phyloP scores from a whole-genome alignment of 768 basidiomycete species.

The Boletus tomentosulus region DNA sequence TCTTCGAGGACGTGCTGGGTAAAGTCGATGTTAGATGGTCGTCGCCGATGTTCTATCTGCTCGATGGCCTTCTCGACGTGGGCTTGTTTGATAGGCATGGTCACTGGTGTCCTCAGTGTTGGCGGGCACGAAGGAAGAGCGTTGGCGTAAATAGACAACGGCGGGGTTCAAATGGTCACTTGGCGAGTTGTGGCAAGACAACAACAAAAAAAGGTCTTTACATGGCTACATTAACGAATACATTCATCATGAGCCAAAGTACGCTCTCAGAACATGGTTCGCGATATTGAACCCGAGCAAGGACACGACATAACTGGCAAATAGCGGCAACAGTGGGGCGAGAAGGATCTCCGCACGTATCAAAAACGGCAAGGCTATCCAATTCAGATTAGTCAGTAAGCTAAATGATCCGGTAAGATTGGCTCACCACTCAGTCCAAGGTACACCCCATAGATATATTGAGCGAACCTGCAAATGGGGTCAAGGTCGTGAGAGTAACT shows the following conservation, averaged over 20 bases:
- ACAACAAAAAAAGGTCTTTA: constrained; percentile 3
- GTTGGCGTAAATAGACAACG: constrained; percentile 17
- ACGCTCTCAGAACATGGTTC: constrained; percentile 69
- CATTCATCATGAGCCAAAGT: constrained; percentile 56
- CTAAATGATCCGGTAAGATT: constrained; percentile 1
- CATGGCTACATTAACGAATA: constrained; percentile 9
- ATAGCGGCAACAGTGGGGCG: constrained; percentile 84
- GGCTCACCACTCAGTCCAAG: constrained; percentile 73
- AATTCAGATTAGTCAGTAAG: constrained; percentile 10
- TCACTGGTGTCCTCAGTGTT: constrained; percentile 10
- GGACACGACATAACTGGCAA: constrained; percentile 80
- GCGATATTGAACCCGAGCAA: constrained; percentile 90
- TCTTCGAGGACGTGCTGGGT: constrained; percentile 92
- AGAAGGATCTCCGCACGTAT: constrained; percentile 86
- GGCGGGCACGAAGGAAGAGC: constrained; percentile 5
- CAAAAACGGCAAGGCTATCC: constrained; percentile 86
- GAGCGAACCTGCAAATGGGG: constrained; percentile 56
- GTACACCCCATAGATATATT: constrained; percentile 91
- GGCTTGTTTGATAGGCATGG: constrained; percentile 34
- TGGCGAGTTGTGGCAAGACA: constrained; percentile 5
- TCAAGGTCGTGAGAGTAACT: constrained; percentile 6
- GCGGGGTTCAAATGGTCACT: constrained; percentile 27
- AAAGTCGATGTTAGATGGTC: constrained; percentile 72
- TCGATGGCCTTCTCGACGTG: constrained; percentile 34
- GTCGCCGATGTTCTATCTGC: constrained; percentile 40